These are phyloP conservation scores for Trichoderma pleuroti DNA, from an alignment of 2,329 filamentous ascomycete genomes.

Conservation along the genomic window DNA sequence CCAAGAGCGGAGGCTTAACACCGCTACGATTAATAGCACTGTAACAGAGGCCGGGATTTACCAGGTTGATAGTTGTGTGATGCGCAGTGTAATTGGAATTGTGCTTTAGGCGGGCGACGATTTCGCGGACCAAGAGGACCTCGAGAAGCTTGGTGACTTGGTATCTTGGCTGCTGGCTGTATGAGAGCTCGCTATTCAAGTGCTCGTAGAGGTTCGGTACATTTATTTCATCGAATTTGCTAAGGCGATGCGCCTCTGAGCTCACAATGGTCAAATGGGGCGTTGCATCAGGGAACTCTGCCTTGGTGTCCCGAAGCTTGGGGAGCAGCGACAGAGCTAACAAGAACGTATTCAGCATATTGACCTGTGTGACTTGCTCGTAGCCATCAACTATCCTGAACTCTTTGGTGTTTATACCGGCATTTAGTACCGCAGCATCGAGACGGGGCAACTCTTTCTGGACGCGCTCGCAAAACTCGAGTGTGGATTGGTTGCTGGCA, in stretches of 20 bases:
- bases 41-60: neutral
- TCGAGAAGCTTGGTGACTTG: neutral
- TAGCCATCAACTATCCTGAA: neutral
- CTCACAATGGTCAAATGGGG: neutral
- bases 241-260: neutral
- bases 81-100: accelerated
- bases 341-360: neutral
- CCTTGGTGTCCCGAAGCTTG: neutral
- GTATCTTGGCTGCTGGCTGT: neutral
- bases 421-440: neutral
- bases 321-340: neutral
- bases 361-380: neutral
- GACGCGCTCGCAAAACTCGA: neutral
- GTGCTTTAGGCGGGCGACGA: neutral
- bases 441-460: neutral
- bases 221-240: neutral
- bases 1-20: neutral
- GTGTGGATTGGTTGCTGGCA: neutral
- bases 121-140: neutral
- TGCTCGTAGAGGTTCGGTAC: neutral
- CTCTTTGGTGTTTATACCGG: neutral
- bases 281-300: neutral
- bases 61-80: neutral
- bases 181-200: neutral
- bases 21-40: neutral